These are phyloP conservation scores for Tolypocladium album DNA, from an alignment of 2,329 filamentous ascomycete species.

Conservation along the genomic window DNA sequence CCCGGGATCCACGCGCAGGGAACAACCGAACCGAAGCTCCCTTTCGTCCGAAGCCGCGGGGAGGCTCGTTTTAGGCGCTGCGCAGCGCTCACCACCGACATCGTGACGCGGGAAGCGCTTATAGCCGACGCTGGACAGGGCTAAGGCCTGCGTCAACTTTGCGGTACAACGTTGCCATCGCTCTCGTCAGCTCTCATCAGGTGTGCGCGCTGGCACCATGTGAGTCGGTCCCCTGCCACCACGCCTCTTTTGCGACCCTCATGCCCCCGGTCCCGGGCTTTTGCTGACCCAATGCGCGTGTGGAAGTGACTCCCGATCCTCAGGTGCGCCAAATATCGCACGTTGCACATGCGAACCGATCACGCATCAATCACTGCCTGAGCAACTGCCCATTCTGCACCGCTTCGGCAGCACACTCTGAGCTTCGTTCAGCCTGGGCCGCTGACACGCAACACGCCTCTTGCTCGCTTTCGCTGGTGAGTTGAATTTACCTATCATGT, in stretches of 20 bases:
- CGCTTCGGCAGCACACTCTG: not conserved
- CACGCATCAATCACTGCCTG: not conserved
- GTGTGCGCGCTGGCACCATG: not conserved
- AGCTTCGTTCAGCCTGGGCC: not conserved
- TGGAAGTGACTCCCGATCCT: not conserved
- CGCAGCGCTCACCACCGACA: not conserved
- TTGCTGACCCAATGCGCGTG: not conserved
- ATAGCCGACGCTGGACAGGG: not conserved
- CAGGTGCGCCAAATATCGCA: not conserved
- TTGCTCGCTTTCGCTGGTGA: not conserved
- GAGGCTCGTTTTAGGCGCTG: not conserved
- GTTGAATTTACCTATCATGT: not conserved
- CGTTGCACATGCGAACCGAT: not conserved
- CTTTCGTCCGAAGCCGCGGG: not conserved
- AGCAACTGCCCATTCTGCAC: not conserved
- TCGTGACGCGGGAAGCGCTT: not conserved
- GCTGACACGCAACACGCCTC: not conserved
- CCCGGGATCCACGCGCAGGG: not conserved
- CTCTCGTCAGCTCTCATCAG: not conserved
- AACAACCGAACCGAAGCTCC: conserved; percentile 1
- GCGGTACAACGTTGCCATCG: not conserved
- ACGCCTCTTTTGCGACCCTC: not conserved
- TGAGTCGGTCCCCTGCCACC: not conserved
- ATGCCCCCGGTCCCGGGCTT: not conserved
- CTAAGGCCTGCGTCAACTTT: not conserved